Evolutionary conservation across 2,329 filamentous ascomycete species (phyloP).

Genomic region (Bipolaris cookei): DNA sequence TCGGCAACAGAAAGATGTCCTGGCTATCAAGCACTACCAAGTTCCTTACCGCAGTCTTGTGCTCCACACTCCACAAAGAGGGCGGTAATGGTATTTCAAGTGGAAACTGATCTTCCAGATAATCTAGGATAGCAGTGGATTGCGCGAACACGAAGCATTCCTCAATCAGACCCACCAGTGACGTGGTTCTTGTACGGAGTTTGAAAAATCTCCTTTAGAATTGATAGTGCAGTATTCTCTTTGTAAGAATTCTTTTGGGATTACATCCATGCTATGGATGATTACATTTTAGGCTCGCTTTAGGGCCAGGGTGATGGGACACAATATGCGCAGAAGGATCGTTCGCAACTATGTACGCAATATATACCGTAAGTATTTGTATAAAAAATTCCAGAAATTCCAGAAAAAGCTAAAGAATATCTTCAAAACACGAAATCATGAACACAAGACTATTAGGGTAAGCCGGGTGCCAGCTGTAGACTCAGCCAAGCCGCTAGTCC

Average conservation of each 20-base stretch:
- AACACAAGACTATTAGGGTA: not conserved
- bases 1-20: too few species aligned
- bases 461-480: not conserved
- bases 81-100: too few species aligned
- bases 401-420: not conserved
- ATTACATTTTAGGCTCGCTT: slow-evolving; percentile 53
- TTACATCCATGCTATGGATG: slow-evolving; percentile 60
- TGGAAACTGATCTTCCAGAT: too few species aligned
- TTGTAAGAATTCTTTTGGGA: slow-evolving; percentile 54
- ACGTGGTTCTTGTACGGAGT: slow-evolving; percentile 49
- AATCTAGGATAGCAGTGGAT: too few species aligned
- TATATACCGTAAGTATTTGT: not conserved
- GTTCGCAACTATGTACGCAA: slow-evolving; percentile 65
- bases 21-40: too few species aligned
- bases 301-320: slow-evolving; percentile 65
- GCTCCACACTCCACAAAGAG: too few species aligned
- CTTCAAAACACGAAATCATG: too few species aligned
- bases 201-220: slow-evolving; percentile 50
- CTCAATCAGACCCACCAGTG: too few species aligned
- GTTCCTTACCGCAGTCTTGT: too few species aligned
- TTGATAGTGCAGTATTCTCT: slow-evolving; percentile 59
- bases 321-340: slow-evolving; percentile 67
- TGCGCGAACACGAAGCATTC: too few species aligned
- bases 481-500: slow-evolving; percentile 17
- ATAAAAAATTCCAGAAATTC: not conserved